Evolutionary conservation across 495 filamentous ascomycete genomes (phyloP), one percentile per base, ranked within the genome.

Genomic region (Daldinia caldariorum): DNA sequence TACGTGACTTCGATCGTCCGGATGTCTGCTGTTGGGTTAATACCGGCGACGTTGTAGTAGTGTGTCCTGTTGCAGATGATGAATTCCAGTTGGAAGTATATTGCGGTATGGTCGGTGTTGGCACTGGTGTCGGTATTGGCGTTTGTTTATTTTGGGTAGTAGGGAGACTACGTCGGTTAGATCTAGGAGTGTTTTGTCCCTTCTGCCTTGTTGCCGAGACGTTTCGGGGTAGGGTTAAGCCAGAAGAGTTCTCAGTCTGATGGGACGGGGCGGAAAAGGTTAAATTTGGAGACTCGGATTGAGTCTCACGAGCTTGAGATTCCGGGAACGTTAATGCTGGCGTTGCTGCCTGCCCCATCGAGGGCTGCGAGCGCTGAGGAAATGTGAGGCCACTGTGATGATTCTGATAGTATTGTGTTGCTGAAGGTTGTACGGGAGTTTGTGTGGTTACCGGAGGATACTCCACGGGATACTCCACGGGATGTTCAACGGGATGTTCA

Each of bases 111-210:
- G 39, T 22, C 34, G 69, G 64, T n/a, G 65, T 22, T 55, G 70
- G 67, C 34, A 63, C 56, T 39, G 70, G 63, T 34, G 64, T 32
- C 32, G 70, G 68, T 39, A 63, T 45, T 38, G 70, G 63, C 16
- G 64, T 64, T 49, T 73, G 72, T 55, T 67, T 71, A 38, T 39
- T 55, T 29, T 75, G 75, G 16, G 57, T 41, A 13, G 55, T 61
- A 20, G 73, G 70, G 18, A 77, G 67, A 54, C 70, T 77, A 20
- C 69, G 70, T 29, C 75, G 65, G 18, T 60, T 39, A 34, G 74
- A 62, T 6, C 51, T 41, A n/a, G 63, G 51, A 3, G 56, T n/a
- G 1, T 6, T 60, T 41, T 61, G 66, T 35, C 18, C 45, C 55
- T 61, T 64, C 34, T 73, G 69, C 10, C 38, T 43, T 13, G 63